These are phyloP conservation scores for Sporothrix pseudoabietina DNA, from an alignment of 2,329 filamentous ascomycete species.

Conservation along the genomic window DNA sequence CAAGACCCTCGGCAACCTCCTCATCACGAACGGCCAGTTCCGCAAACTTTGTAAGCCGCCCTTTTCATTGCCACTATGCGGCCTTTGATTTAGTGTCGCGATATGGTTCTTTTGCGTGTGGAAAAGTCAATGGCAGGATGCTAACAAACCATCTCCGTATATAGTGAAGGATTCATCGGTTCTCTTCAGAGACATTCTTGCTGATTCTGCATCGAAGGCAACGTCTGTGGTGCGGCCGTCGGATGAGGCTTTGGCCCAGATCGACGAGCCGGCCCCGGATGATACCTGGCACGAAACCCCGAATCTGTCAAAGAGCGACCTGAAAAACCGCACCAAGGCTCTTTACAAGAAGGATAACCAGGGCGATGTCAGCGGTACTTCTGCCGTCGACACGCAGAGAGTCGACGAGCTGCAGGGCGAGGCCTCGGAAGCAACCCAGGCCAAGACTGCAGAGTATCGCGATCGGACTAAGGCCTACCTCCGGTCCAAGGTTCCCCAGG, in stretches of 20 bases:
- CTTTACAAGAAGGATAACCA: constrained; percentile 56
- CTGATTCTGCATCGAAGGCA: constrained; percentile 81
- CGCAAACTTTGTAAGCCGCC: constrained; percentile 74
- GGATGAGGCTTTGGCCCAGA: constrained; percentile 72
- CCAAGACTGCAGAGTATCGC: constrained; percentile 47
- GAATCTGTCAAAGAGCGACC: constrained; percentile 67
- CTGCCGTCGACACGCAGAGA: constrained; percentile 56
- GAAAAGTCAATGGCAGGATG: neutral
- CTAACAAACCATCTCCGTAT: neutral
- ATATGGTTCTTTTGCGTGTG: neutral
- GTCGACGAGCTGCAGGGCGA: constrained; percentile 58
- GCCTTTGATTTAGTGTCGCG: too few species aligned
- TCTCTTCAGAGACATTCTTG: constrained; percentile 85
- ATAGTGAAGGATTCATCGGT: constrained; percentile 75
- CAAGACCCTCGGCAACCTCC: constrained; percentile 80
- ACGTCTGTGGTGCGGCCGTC: constrained; percentile 75
- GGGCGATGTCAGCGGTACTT: constrained; percentile 43
- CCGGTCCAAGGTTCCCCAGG: constrained; percentile 82
- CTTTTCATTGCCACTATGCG: neutral
- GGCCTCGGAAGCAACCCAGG: constrained; percentile 51
- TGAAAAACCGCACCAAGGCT: constrained; percentile 69
- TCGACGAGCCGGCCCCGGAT: constrained; percentile 83
- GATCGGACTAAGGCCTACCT: constrained; percentile 69
- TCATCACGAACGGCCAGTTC: constrained; percentile 96
- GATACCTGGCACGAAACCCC: constrained; percentile 93